Evolutionary conservation across 495 filamentous ascomycete genomes (phyloP).

Genomic region (Tuber aestivum): DNA sequence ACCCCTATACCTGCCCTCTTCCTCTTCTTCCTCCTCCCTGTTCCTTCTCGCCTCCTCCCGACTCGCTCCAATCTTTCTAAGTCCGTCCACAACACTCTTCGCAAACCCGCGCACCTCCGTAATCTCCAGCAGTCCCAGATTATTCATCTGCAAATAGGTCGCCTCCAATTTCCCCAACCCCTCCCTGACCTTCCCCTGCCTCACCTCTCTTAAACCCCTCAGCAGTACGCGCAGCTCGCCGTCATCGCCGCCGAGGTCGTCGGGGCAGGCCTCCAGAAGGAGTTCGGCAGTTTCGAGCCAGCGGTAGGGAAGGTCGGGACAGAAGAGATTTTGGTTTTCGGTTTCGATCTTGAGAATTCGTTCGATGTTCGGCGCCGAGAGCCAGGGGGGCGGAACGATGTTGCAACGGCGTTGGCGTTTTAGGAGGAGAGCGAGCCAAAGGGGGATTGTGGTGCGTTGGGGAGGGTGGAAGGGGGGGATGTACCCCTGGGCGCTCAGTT

Average conservation of each 20-base stretch:
- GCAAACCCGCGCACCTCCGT: conserved; percentile 81
- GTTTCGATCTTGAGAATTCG: conserved; percentile 76
- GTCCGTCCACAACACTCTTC: conserved; percentile 74
- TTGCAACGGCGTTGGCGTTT: conserved; percentile 93
- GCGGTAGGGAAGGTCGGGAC: conserved; percentile 78
- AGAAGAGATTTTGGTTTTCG: conserved; percentile 62
- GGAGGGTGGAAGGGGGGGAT: conserved; percentile 72
- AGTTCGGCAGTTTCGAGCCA: conserved; percentile 86
- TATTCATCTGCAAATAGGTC: conserved; percentile 57
- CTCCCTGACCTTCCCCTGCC: conserved; percentile 79
- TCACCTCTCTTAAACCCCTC: conserved; percentile 77
- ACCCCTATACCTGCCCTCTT: conserved; percentile 47
- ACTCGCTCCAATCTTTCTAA: conserved; percentile 61
- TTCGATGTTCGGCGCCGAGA: conserved; percentile 64
- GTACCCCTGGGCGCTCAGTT: conserved; percentile 56
- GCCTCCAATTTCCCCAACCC: conserved; percentile 65
- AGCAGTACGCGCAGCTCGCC: conserved; percentile 58
- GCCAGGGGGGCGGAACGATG: conserved; percentile 85
- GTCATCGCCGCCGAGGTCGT: conserved; percentile 64
- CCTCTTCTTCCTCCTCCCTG: conserved; percentile 52
- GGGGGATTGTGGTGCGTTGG: conserved; percentile 69
- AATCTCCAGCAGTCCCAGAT: conserved; percentile 86
- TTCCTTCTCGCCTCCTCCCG: conserved; percentile 54
- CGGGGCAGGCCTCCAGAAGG: conserved; percentile 72
- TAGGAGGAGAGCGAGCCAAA: conserved; percentile 96